Conservation (phyloP, 2,329 filamentous ascomycete genomes). For the Pyricularia grisea region DNA sequence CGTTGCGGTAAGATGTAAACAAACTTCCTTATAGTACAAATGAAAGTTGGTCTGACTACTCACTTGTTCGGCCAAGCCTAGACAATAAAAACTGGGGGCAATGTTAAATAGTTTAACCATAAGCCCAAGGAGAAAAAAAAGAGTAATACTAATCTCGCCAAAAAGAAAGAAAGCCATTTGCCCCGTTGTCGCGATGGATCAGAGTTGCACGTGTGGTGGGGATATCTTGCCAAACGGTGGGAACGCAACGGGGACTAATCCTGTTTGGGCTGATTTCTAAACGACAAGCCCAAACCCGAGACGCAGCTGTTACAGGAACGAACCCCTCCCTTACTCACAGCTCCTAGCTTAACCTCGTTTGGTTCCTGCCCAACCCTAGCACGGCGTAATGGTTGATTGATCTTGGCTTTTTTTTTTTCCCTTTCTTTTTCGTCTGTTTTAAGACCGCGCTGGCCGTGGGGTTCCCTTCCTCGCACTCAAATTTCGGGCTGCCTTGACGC, state of each 20-base stretch:
- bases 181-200: not conserved
- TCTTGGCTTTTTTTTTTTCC: not conserved
- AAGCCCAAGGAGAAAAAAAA: not conserved
- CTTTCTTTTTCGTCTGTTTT: not conserved
- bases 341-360: too few species aligned
- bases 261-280: constrained; percentile 19
- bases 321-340: not conserved
- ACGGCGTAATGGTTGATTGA: not conserved
- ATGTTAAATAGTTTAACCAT: not conserved
- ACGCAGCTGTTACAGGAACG: constrained; percentile 35
- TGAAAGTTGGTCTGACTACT: not conserved
- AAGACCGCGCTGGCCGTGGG: not conserved
- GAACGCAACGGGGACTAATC: not conserved
- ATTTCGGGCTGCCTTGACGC: not conserved
- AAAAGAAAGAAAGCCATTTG: not conserved
- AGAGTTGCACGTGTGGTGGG: not conserved
- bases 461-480: not conserved
- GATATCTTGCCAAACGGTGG: not conserved
- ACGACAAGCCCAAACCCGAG: constrained; percentile 33
- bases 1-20: too few species aligned
- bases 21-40: too few species aligned
- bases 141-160: not conserved
- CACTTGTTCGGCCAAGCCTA: not conserved
- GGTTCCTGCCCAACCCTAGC: not conserved
- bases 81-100: not conserved